phyloP scores from a whole-genome alignment of 2,329 filamentous ascomycete genomes.

The Sporothrix pseudoabietina region DNA sequence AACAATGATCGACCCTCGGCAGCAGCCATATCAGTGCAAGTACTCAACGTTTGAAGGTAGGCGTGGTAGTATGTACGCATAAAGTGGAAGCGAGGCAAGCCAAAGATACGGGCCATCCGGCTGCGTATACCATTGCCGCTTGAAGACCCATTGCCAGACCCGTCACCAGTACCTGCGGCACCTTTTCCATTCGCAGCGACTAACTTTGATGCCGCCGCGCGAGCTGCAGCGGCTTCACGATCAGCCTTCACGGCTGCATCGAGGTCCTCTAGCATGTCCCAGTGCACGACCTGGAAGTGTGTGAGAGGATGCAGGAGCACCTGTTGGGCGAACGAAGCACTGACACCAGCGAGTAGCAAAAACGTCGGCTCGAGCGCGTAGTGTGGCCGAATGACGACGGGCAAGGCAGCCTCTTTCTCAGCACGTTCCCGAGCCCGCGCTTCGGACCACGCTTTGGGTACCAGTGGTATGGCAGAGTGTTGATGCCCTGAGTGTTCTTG shows the following conservation, averaged over 20 bases:
- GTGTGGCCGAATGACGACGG: constrained; percentile 65
- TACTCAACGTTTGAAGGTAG: constrained; percentile 67
- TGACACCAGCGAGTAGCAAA: constrained; percentile 67
- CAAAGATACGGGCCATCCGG: constrained; percentile 23
- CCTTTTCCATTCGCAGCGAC: neutral
- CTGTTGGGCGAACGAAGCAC: constrained; percentile 70
- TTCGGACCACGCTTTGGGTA: neutral
- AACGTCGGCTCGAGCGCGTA: constrained; percentile 76
- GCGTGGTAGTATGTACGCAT: constrained; percentile 69
- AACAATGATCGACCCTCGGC: constrained; percentile 58
- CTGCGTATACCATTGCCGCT: constrained; percentile 34
- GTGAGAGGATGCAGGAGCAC: constrained; percentile 70
- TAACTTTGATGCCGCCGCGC: neutral
- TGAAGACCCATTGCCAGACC: neutral
- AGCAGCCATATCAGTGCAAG: constrained; percentile 61
- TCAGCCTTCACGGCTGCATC: constrained; percentile 51
- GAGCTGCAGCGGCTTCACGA: neutral
- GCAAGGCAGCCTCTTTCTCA: neutral
- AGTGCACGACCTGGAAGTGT: constrained; percentile 71
- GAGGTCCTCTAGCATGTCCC: constrained; percentile 70
- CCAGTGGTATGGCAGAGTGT: constrained; percentile 34
- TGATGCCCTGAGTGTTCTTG: constrained; percentile 16
- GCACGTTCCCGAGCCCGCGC: neutral
- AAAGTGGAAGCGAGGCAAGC: constrained; percentile 51
- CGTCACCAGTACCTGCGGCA: too few species aligned